Evolutionary conservation across 768 basidiomycete genomes (phyloP), one percentile per base, ranked within the genome.

Genomic region (Saitozyma sp.): DNA sequence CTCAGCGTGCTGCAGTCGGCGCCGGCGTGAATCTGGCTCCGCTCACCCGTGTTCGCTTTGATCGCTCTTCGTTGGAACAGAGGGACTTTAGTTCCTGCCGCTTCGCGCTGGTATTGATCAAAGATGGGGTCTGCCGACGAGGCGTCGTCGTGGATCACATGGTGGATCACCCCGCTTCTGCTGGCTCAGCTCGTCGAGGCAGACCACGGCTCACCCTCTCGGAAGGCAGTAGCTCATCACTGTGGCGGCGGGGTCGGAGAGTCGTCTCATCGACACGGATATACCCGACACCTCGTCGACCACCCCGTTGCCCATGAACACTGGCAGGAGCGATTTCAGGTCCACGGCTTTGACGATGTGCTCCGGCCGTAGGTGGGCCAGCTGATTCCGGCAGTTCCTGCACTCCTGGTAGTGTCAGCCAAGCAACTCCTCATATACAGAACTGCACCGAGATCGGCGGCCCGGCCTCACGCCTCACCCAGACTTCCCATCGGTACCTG

Each of bases 401-500:
- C 70, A 72, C 53, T 63, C 62, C 62, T 63, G 20, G 8, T 29
- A 4, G 39, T 37, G 42, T 46, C 51, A 61, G 38, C 39, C 11
- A 16, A 39, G 20, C 17, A 40, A 19, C 37, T 7, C 50, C 39
- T 5, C 29, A 5, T 29, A 29, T 29, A 29, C 29, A 29, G 29
- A 29, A 29, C 29, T 2, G 5, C 29, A 2, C 2, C 2, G 29
- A 29, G 29, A 29, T 2, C 29, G 29, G 29, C 29, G 29, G 29
- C 29, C 29, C 29, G 29, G 29, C 29, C 29, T n/a, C n/a, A 29
- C 14, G 39, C 42, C 71, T 62, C 56, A 70, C 71, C 72, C 69
- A 69, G 14, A 66, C 65, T 51, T 74, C 69, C 72, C 72, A 74
- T 39, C 69, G 58, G 43, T 59, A 74, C 54, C 72, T 61, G 56